Evolutionary conservation across 257 asterid genomes (phyloP).

Genomic region (Ocimum tenuiflorum): DNA sequence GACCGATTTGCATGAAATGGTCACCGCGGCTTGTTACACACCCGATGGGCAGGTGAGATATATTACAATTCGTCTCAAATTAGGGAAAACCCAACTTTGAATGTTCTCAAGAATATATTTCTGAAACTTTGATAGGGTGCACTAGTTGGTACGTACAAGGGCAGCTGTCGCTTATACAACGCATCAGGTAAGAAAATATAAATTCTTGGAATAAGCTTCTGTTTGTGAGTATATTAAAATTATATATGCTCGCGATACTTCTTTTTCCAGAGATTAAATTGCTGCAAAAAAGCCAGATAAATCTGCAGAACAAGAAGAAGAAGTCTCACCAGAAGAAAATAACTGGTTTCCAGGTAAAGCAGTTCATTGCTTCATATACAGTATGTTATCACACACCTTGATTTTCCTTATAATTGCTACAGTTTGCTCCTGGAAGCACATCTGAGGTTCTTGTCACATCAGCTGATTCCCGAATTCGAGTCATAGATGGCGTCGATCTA

Average conservation of each 20-base stretch:
- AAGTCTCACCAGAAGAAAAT: slow-evolving; percentile 93
- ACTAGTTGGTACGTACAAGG: slow-evolving; percentile 94
- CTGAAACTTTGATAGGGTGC: slow-evolving; percentile 59
- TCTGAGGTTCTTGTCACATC: slow-evolving; percentile 91
- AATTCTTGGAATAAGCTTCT: slow-evolving; percentile 13
- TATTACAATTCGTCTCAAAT: neutral
- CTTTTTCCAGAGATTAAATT: slow-evolving; percentile 63
- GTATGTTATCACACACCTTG: too few species aligned
- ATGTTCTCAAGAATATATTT: slow-evolving; percentile 19
- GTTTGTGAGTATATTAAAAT: slow-evolving; percentile 4
- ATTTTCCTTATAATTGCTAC: slow-evolving; percentile 24
- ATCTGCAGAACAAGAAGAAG: slow-evolving; percentile 88
- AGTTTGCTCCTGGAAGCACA: slow-evolving; percentile 95
- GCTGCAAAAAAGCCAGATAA: slow-evolving; percentile 64
- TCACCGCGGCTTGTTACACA: slow-evolving; percentile 97
- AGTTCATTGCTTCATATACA: neutral
- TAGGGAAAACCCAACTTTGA: slow-evolving; percentile 1
- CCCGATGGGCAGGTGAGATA: slow-evolving; percentile 95
- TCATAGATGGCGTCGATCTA: slow-evolving; percentile 73
- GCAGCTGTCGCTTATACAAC: slow-evolving; percentile 79
- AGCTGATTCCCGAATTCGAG: slow-evolving; percentile 90
- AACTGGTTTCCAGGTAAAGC: slow-evolving; percentile 90
- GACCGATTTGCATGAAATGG: slow-evolving; percentile 98
- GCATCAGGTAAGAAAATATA: slow-evolving; percentile 49
- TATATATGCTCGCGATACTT: slow-evolving; percentile 6